Percentiles rank a stretch among this genome's conserved stretches.
These are phyloP conservation scores for Linum tenue DNA, from an alignment of 345 rosid species.

Conservation along the genomic window DNA sequence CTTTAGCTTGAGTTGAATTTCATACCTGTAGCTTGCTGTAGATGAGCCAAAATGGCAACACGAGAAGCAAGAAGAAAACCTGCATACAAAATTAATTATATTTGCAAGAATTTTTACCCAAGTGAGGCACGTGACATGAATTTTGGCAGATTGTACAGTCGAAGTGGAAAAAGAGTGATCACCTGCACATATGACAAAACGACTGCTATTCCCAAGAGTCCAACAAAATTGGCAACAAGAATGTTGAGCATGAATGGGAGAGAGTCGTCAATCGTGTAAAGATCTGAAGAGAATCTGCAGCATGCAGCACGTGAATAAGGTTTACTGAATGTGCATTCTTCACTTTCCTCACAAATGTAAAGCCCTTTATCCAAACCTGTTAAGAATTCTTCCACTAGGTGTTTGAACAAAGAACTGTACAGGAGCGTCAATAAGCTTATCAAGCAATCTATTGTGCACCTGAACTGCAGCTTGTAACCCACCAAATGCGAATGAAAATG, in stretches of 20 bases:
- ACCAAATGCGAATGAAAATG: conserved; percentile 93
- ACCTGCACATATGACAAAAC: conserved; percentile 93
- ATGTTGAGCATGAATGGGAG: conserved; percentile 93
- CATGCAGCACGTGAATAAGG: conserved; percentile 5
- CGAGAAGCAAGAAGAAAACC: conserved; percentile 71
- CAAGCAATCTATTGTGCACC: conserved; percentile 57
- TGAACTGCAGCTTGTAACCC: conserved; percentile 70
- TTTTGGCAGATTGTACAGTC: conserved; percentile 4
- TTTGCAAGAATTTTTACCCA: conserved; percentile 3
- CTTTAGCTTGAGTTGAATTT: neutral
- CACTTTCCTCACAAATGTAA: conserved; percentile 3
- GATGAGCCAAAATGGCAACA: conserved; percentile 81
- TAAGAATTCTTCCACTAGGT: conserved; percentile 87
- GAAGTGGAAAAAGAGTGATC: conserved; percentile 12
- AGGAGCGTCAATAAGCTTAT: conserved; percentile 72
- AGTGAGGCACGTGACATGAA: conserved; percentile 1
- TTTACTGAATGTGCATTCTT: conserved; percentile 6
- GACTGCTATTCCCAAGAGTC: conserved; percentile 68
- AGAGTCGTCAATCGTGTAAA: conserved; percentile 88
- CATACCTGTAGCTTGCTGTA: conserved; percentile 86
- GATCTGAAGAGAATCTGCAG: conserved; percentile 81
- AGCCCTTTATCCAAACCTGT: conserved; percentile 45
- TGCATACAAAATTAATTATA: conserved; percentile 22
- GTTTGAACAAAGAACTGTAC: conserved; percentile 83
- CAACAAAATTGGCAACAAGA: conserved; percentile 85